phyloP scores from a whole-genome alignment of 495 filamentous ascomycete genomes.

The Usnea hakonensis region DNA sequence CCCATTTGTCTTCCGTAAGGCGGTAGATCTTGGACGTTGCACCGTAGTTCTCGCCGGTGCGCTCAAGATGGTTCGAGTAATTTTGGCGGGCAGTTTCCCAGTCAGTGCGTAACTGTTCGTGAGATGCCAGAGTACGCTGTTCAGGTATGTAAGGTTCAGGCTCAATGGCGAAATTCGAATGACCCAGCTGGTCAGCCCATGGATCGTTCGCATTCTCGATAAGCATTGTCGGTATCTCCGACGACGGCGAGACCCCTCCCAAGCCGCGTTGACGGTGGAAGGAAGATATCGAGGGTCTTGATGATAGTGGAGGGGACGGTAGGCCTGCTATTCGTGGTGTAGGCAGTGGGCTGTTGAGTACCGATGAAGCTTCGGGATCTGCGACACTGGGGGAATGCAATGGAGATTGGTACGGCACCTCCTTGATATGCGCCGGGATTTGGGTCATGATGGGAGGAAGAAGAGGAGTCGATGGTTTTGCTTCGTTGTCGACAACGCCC shows the following conservation, averaged over 20 bases:
- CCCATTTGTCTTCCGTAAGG: conserved; percentile 80
- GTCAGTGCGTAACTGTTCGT: conserved; percentile 60
- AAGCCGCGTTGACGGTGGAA: conserved; percentile 49
- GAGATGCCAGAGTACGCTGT: conserved; percentile 47
- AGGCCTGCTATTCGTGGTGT: conserved; percentile 40
- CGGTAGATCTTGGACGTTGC: conserved; percentile 73
- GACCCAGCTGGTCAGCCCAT: conserved; percentile 77
- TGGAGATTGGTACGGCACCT: conserved; percentile 57
- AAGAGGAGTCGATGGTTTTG: conserved; percentile 68
- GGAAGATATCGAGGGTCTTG: conserved; percentile 69
- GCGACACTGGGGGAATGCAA: conserved; percentile 70
- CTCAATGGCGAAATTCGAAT: conserved; percentile 85
- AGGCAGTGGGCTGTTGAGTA: conserved; percentile 32
- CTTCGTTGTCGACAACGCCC: conserved; percentile 35
- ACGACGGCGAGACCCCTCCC: conserved; percentile 42
- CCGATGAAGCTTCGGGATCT: conserved; percentile 30
- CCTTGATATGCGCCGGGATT: conserved; percentile 30
- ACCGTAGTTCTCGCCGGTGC: conserved; percentile 81
- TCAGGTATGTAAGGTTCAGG: conserved; percentile 73
- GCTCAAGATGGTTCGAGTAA: conserved; percentile 74
- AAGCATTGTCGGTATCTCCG: conserved; percentile 49
- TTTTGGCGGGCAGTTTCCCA: conserved; percentile 77
- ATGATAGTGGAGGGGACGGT: conserved; percentile 70
- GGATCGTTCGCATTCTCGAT: conserved; percentile 60
- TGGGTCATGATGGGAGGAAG: conserved; percentile 71